Evolutionary conservation across 768 basidiomycete species (phyloP), one percentile per base, ranked within the genome.

Genomic region (Suillus tomentosus): DNA sequence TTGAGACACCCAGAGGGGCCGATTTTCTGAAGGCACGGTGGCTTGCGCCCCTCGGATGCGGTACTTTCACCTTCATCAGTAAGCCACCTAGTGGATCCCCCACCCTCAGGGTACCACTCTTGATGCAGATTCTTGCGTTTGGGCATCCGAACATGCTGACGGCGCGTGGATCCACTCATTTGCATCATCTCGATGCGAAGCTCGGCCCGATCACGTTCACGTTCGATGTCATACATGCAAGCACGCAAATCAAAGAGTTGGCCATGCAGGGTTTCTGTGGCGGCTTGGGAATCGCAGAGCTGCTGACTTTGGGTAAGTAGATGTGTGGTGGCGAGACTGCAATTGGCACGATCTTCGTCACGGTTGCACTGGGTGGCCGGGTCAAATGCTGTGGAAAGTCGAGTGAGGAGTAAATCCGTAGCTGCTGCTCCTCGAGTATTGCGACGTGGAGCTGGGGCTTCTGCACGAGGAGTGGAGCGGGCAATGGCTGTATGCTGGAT

Each of bases 311-410:
- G 40, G 5, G 68, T 67, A 17, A 73, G 59, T 50, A 24, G 24
- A 24, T 78, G 76, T 0, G 68, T 68, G 39, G 60, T 71, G 14
- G 72, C 70, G 45, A 77, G 58, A 6, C 71, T 66, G 22, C 42
- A 64, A 27, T 62, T 58, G 11, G 71, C 61, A n/a, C 65, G 66
- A 15, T 73, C 71, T 17, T 71, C 70, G 58, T 78, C 73, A 9
- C 60, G 68, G 5, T 53, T 59, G 11, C 47, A 37, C n/a, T 71
- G 71, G n/a, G 68, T 64, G 4, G 61, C 60, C 8, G 74, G 77
- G 62, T 78, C 73, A 47, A 77, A 65, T 3, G 72, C 69, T 37
- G 37, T 8, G 5, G 71, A 43, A 31, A 78, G 64, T 3, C 53
- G 62, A 7, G 37, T 63, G 19, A 73, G n/a, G n/a, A n/a, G 34